These are phyloP conservation scores for Metschnikowia baotianmanensis DNA, from an alignment of 805 yeast species.

Conservation along the genomic window DNA sequence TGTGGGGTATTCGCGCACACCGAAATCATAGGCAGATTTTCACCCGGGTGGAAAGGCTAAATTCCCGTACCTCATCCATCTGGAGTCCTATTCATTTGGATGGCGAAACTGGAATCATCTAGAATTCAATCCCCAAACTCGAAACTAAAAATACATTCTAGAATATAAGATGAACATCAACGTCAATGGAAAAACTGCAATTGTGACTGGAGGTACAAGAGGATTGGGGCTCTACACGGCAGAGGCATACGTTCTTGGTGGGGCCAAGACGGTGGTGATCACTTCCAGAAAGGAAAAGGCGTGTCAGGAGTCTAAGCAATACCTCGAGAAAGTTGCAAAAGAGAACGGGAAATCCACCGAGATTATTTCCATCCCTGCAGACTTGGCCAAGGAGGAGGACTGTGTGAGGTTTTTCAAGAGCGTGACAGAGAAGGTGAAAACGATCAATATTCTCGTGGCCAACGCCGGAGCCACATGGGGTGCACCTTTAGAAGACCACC, in stretches of 20 bases:
- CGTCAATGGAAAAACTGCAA: conserved; percentile 61
- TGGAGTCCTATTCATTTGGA: no score
- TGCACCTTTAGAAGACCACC: conserved; percentile 56
- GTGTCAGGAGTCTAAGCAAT: conserved; percentile 53
- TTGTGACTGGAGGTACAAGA: conserved; percentile 72
- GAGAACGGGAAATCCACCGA: conserved; percentile 31
- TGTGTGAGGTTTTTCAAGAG: conserved; percentile 42
- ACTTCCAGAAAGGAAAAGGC: conserved; percentile 64
- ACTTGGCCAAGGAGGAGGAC: conserved; percentile 51
- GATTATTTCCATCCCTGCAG: conserved; percentile 52
- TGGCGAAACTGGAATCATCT: no score
- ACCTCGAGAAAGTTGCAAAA: conserved; percentile 36
- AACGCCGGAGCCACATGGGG: conserved; percentile 87
- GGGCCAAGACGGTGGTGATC: conserved; percentile 60
- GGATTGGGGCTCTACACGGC: conserved; percentile 73
- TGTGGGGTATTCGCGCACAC: no score
- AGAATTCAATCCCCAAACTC: no score
- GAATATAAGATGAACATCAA: conserved; percentile 39
- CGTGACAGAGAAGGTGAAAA: conserved; percentile 37
- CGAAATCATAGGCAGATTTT: no score
- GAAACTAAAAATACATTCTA: neutral
- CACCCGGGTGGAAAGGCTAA: no score
- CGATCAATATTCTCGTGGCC: conserved; percentile 64
- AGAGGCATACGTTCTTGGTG: conserved; percentile 58
- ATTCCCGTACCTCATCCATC: no score